Conservation (phyloP, 1,284 basidiomycete species). For the Trametes sp. region DNA sequence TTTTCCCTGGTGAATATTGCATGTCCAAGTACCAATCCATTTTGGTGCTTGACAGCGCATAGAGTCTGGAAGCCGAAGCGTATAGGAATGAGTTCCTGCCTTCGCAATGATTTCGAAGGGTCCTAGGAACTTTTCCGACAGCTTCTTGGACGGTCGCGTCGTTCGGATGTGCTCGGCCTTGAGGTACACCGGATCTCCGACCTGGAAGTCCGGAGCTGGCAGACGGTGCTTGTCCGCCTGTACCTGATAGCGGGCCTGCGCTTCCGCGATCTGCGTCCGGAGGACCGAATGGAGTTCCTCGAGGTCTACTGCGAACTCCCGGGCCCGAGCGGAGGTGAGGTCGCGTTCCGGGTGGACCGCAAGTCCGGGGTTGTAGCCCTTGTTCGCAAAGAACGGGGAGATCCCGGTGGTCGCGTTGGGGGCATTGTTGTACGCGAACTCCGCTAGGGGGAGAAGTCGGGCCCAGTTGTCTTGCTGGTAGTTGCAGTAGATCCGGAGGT, state of each 20-base stretch:
- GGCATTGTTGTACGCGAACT: constrained; percentile 25
- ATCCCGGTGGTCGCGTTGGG: constrained; percentile 7
- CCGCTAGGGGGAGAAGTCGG: constrained; percentile 18
- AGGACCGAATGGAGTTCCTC: constrained; percentile 11
- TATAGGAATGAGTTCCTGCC: constrained; percentile 2
- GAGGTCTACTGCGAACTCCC: neutral
- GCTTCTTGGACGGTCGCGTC: constrained; percentile 11
- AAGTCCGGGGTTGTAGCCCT: constrained; percentile 12
- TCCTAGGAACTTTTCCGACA: constrained; percentile 7
- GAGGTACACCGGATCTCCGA: constrained; percentile 8
- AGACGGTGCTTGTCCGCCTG: constrained; percentile 12
- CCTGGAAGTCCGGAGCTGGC: constrained; percentile 3
- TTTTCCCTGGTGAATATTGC: no score
- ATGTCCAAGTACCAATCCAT: no score
- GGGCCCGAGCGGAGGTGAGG: constrained; percentile 4
- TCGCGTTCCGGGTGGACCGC: constrained; percentile 1
- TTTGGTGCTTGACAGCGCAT: no score
- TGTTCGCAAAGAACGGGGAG: constrained; percentile 16
- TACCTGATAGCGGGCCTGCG: constrained; percentile 1
- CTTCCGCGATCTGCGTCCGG: constrained; percentile 3
- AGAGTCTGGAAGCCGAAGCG: constrained; percentile 9
- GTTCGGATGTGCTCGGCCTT: constrained; percentile 1
- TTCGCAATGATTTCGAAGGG: neutral
- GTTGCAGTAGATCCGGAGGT: constrained; percentile 40
- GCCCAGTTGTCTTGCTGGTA: constrained; percentile 49